Percentiles rank a stretch among this genome's conserved stretches.
Evolutionary conservation across 768 basidiomycete genomes (phyloP).

Genomic region (Pholiota conissans): DNA sequence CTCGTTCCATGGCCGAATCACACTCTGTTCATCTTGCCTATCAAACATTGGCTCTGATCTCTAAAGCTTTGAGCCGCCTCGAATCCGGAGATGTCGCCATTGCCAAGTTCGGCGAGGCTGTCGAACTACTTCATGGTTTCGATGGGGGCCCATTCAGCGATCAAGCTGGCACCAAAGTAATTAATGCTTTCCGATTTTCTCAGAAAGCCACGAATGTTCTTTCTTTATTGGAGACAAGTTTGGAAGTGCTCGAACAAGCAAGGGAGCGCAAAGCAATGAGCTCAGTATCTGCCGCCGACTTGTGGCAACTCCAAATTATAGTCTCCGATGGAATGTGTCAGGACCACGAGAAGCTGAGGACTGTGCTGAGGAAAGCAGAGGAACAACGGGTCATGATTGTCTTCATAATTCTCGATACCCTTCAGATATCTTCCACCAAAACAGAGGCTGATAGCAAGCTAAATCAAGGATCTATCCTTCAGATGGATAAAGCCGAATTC

Average conservation of each 20-base stretch:
- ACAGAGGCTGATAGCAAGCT: conserved; percentile 17
- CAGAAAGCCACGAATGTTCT: conserved; percentile 90
- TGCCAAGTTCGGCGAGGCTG: conserved; percentile 84
- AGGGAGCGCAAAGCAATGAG: conserved; percentile 62
- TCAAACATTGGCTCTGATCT: conserved; percentile 89
- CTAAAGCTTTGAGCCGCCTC: conserved; percentile 85
- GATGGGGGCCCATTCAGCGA: conserved; percentile 80
- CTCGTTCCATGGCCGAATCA: conserved; percentile 93
- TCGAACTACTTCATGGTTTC: conserved; percentile 89
- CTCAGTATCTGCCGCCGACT: conserved; percentile 69
- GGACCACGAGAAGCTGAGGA: conserved; percentile 84
- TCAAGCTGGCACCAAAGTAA: conserved; percentile 74
- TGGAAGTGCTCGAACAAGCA: conserved; percentile 73
- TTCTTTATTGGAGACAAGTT: conserved; percentile 75
- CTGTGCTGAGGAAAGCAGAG: conserved; percentile 78
- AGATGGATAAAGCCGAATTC: conserved; percentile 91
- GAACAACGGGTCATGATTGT: conserved; percentile 94
- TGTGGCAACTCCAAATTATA: conserved; percentile 98
- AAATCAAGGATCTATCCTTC: conserved; percentile 77
- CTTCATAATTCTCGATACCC: conserved; percentile 92
- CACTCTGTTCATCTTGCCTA: conserved; percentile 92
- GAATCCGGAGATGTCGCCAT: conserved; percentile 96
- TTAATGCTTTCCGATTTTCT: conserved; percentile 85
- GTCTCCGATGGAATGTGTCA: conserved; percentile 99
- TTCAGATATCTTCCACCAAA: conserved; percentile 44